Percentiles rank a stretch among this genome's conserved stretches.
Evolutionary conservation across 192 early-diverging fungal species (phyloP).

Genomic region (Entomortierella parvispora): DNA sequence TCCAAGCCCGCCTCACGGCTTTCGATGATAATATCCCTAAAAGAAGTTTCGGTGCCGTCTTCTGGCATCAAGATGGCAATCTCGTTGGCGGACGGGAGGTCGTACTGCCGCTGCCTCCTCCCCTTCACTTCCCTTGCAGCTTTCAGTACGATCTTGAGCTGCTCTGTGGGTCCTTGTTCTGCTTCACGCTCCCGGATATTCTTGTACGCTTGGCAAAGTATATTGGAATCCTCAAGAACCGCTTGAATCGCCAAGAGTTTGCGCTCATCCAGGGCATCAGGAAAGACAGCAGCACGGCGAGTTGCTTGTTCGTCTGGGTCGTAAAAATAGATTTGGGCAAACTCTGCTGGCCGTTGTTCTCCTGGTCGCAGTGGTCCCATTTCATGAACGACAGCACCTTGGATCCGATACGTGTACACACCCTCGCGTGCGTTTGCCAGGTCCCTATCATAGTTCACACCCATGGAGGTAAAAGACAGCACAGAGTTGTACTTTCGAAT

Average conservation of each 20-base stretch:
- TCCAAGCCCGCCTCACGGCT: background rate
- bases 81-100: constrained; percentile 11
- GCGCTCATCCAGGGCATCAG: too few species aligned
- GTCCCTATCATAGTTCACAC: background rate
- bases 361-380: constrained; percentile 5
- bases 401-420: constrained; percentile 10
- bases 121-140: too few species aligned
- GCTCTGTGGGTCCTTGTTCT: too few species aligned
- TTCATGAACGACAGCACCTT: constrained; percentile 13
- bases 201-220: too few species aligned
- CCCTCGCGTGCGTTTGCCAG: background rate
- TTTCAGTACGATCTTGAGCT: too few species aligned
- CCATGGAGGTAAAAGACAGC: constrained; percentile 26
- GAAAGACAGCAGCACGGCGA: too few species aligned
- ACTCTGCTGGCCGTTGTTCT: background rate
- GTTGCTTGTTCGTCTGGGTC: too few species aligned
- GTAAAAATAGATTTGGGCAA: constrained; percentile 8
- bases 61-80: constrained; percentile 13
- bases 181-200: too few species aligned
- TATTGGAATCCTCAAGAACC: too few species aligned
- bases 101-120: background rate
- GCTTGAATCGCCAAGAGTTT: too few species aligned
- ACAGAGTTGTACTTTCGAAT: constrained; percentile 22
- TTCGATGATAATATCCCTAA: constrained; percentile 15
- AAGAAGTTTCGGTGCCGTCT: background rate